Evolutionary conservation across 2,329 filamentous ascomycete species (phyloP).

Genomic region (Cladosporium velox): DNA sequence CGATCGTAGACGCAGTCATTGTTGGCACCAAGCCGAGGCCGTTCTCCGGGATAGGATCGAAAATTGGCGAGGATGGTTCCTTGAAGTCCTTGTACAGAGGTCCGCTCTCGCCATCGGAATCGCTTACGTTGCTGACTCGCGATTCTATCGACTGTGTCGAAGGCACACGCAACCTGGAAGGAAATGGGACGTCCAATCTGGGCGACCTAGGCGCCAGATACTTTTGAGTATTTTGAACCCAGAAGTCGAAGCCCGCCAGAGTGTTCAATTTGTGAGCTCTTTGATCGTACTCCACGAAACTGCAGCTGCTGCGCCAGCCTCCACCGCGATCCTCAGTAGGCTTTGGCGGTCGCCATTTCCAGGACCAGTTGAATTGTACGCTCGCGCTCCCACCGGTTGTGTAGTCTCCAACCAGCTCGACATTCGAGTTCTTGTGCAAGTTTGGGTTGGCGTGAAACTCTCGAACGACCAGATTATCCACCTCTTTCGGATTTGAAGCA

Average conservation of each 20-base stretch:
- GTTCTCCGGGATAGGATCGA: slow-evolving; percentile 53
- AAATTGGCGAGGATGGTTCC: slow-evolving; percentile 50
- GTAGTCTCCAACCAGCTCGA: slow-evolving; percentile 91
- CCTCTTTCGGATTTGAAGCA: slow-evolving; percentile 79
- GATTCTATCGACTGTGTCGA: slow-evolving; percentile 76
- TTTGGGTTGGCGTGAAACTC: slow-evolving; percentile 98
- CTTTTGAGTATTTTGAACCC: slow-evolving; percentile 69
- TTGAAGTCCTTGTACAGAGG: slow-evolving; percentile 41
- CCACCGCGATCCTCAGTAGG: slow-evolving; percentile 76
- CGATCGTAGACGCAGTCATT: slow-evolving; percentile 40
- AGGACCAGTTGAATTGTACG: slow-evolving; percentile 90
- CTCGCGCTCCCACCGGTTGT: slow-evolving; percentile 79
- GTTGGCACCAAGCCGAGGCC: slow-evolving; percentile 46
- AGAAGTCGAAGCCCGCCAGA: slow-evolving; percentile 90
- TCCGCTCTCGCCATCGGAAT: slow-evolving; percentile 58
- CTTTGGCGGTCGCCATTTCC: slow-evolving; percentile 96
- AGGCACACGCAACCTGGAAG: slow-evolving; percentile 37
- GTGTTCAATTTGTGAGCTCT: slow-evolving; percentile 86
- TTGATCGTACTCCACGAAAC: slow-evolving; percentile 96
- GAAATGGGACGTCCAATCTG: slow-evolving; percentile 68
- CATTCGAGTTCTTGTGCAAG: slow-evolving; percentile 94
- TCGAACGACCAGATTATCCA: slow-evolving; percentile 89
- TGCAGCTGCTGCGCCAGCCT: slow-evolving; percentile 95
- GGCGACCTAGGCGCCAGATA: slow-evolving; percentile 59
- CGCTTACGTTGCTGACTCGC: slow-evolving; percentile 61